Evolutionary conservation across 345 rosid genomes (phyloP), one percentile per base, ranked within the genome.

Genomic region (Cochlearia excelsa): DNA sequence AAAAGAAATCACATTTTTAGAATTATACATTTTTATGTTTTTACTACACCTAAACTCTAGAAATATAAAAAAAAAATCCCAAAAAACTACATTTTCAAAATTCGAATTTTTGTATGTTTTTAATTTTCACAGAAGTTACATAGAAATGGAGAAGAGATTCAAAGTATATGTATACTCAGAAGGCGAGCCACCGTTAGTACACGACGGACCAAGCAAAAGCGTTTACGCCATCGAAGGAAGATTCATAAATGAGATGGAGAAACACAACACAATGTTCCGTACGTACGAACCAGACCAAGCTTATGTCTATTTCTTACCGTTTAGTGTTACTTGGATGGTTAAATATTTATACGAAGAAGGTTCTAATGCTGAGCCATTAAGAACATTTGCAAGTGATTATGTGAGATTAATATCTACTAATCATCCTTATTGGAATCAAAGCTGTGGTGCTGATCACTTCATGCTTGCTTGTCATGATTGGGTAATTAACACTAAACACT

Each of bases 391-490:
- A 41, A 77, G 77, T 23, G 95, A 88, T 66, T 92, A 92, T 44
- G 78, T 92, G 8, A 75, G 43, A 28, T 65, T 77, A 45, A 47
- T 92, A 6, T 86, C 98, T 9, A 66, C 71, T 54, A 86, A 81
- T 66, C 67, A 85, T 58, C 90, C 90, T 29, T 88, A 77, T 41
- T 88, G 96, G 96, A 88, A 88, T 65, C 74, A 78, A 51, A 81
- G 85, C 44, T 71, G 51, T 54, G 93, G 93, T 2, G 92, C 96
- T 56, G 93, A 85, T 67, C 93, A 88, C 67, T 85, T 88, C 85
- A 85, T 85, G 96, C 88, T 88, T 66, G 82, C 93, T 8, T 85
- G 96, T 51, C 96, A 88, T 55, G 96, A 85, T 70, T 88, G 93
- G 96, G 96, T 88, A 43, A 69, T 45, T 16, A 16, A 16, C 23